These are phyloP conservation scores for Cajanus cajan DNA, from an alignment of 306 rosid genomes.

Conservation along the genomic window DNA sequence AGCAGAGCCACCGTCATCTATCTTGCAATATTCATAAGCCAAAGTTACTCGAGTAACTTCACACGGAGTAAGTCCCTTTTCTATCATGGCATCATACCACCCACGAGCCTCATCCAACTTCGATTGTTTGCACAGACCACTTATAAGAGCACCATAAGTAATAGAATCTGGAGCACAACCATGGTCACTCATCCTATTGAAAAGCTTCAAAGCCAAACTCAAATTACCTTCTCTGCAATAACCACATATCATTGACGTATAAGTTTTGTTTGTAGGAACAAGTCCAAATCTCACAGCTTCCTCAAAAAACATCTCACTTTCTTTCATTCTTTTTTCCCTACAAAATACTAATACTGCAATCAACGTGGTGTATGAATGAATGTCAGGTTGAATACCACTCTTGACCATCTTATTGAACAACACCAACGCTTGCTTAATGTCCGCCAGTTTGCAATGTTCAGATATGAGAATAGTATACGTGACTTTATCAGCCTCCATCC, in stretches of 20 bases:
- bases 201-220: conserved; percentile 55
- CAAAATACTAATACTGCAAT: conserved; percentile 69
- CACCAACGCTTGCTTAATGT: conserved; percentile 55
- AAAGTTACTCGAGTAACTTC: conserved; percentile 86
- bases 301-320: conserved; percentile 60
- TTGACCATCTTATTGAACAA: conserved; percentile 82
- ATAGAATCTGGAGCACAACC: conserved; percentile 68
- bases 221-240: conserved; percentile 67
- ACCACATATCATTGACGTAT: conserved; percentile 88
- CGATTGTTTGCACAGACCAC: conserved; percentile 79
- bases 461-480: conserved; percentile 77
- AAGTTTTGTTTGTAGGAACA: conserved; percentile 75
- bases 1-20: conserved; percentile 64
- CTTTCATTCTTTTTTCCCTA: conserved; percentile 62
- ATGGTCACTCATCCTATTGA: conserved; percentile 65
- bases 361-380: conserved; percentile 71
- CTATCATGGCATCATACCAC: conserved; percentile 62
- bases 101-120: conserved; percentile 69
- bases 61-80: conserved; percentile 76
- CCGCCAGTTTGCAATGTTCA: conserved; percentile 67
- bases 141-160: conserved; percentile 75
- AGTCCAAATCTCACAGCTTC: conserved; percentile 59
- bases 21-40: conserved; percentile 77
- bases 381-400: conserved; percentile 71
- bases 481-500: conserved; percentile 58